phyloP scores from a whole-genome alignment of 1,284 basidiomycete species.

The Heterobasidion occidentale region DNA sequence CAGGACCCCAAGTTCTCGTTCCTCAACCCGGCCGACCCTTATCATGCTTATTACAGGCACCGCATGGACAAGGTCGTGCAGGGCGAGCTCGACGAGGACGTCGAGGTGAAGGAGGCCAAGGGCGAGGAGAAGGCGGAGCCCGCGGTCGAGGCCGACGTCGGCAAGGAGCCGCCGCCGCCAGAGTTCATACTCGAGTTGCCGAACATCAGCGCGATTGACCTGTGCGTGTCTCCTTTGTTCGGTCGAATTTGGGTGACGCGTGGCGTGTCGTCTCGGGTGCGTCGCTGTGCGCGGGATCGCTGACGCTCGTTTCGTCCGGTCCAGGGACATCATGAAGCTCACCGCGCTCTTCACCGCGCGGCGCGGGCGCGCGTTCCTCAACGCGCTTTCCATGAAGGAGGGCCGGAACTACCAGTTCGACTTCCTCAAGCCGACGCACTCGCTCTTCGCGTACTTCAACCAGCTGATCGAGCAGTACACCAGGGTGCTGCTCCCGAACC shows the following conservation, averaged over 20 bases:
- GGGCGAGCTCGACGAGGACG: conserved; percentile 67
- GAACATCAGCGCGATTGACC: conserved; percentile 82
- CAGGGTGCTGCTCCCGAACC: conserved; percentile 81
- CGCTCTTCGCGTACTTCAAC: conserved; percentile 95
- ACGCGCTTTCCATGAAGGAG: conserved; percentile 81
- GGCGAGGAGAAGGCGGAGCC: conserved; percentile 29
- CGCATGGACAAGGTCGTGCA: conserved; percentile 72
- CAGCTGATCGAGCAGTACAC: conserved; percentile 95
- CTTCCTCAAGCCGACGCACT: conserved; percentile 92
- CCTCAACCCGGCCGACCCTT: conserved; percentile 90
- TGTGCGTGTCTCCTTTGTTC: conserved; percentile 47
- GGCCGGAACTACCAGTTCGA: conserved; percentile 97
- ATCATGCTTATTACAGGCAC: conserved; percentile 94
- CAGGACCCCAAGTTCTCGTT: conserved; percentile 96
- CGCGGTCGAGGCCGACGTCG: conserved; percentile 39
- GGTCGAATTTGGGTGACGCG: background rate
- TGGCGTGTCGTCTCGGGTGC: conserved; percentile 12
- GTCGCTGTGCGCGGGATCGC: background rate
- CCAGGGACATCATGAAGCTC: conserved; percentile 83
- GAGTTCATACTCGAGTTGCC: conserved; percentile 89
- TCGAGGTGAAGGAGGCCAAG: conserved; percentile 35
- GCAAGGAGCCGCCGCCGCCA: conserved; percentile 75
- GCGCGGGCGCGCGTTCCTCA: conserved; percentile 83
- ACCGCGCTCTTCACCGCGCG: conserved; percentile 96
- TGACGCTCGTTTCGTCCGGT: background rate